Base-by-base conservation (phyloP, 345 rosid species). In the Euphorbia tirucalli region DNA sequence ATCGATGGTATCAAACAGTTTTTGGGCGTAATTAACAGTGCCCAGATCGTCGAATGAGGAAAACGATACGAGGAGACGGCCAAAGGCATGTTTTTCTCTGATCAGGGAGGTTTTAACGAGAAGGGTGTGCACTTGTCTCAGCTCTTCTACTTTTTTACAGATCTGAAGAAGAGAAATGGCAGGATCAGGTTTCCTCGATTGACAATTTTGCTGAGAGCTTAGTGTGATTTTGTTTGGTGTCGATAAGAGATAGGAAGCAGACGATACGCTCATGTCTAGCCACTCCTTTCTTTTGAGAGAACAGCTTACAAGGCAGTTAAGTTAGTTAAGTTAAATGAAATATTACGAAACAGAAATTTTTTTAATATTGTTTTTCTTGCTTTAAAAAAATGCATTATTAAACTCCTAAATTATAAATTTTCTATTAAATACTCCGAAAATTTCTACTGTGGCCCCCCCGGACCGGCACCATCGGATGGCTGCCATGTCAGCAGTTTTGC, bases 31-130 rank as follows among this genome's bases (percentile, higher is more conserved):
- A 60, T n/a, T 25, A 50, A 76, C 75, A 46, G 68, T 41, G 30
- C 10, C 27, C 11, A 14, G 18, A 54, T 70, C 6, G 9, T 46
- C 65, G 22, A 60, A 66, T 1, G 79, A 65, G 41, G 75, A 49
- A 58, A 66, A 71, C 14, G 72, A 71, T 24, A 18, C 66, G 25
- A 76, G 66, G 41, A 76, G 71, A 59, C 71, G 56, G 30, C 79
- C 79, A 50, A 71, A 71, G 28, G 71, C 79, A 60, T 39, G 71
- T 22, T 71, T 76, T 64, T 71, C 75, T 49, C 32, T 48, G 15
- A 76, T 49, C 22, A 76, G 63, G 7, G 75, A 65, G 65, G 75
- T 76, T 68, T 76, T 76, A 41, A 70, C 11, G 50, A 76, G 75
- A 57, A 58, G 28, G 61, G 79, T 25, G 19, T 58, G 75, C 1